phyloP scores from a whole-genome alignment of 129 eudicot genomes.

The Ambrosia trifida region DNA sequence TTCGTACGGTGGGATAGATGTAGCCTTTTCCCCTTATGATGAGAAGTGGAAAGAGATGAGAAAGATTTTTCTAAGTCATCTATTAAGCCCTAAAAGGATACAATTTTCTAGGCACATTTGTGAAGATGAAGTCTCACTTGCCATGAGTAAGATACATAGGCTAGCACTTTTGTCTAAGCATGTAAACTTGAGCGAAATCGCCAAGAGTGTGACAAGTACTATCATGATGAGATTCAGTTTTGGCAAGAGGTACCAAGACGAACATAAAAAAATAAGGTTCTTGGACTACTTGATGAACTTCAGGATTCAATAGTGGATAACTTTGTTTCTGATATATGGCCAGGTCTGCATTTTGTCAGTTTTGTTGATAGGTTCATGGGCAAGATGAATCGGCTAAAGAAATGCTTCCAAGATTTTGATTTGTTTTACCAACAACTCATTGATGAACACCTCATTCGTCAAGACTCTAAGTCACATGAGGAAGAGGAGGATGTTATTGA shows the following conservation, averaged over 20 bases:
- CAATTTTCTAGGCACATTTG: constrained; percentile 16
- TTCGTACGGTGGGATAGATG: constrained; percentile 20
- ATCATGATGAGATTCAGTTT: constrained; percentile 21
- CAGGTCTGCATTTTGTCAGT: constrained; percentile 23
- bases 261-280: constrained; percentile 4
- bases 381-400: constrained; percentile 5
- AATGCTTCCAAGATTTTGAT: constrained; percentile 33
- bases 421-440: constrained; percentile 36
- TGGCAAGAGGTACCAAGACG: constrained; percentile 30
- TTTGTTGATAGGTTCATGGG: constrained; percentile 23
- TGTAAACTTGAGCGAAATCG: constrained; percentile 25
- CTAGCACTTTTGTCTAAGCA: constrained; percentile 15
- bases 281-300: constrained; percentile 18
- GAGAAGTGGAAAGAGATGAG: constrained; percentile 25
- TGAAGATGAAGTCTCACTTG: constrained; percentile 27
- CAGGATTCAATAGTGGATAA: constrained; percentile 1
- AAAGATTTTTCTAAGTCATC: constrained; percentile 15
- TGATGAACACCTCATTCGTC: constrained; percentile 35
- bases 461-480: neutral
- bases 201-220: constrained; percentile 7
- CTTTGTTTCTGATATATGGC: constrained; percentile 23
- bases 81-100: constrained; percentile 13
- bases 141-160: constrained; percentile 4
- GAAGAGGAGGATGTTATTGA: constrained; percentile 36
- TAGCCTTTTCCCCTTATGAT: constrained; percentile 16